phyloP scores from a whole-genome alignment of 2,329 filamentous ascomycete genomes.

The Blumeria graminis region DNA sequence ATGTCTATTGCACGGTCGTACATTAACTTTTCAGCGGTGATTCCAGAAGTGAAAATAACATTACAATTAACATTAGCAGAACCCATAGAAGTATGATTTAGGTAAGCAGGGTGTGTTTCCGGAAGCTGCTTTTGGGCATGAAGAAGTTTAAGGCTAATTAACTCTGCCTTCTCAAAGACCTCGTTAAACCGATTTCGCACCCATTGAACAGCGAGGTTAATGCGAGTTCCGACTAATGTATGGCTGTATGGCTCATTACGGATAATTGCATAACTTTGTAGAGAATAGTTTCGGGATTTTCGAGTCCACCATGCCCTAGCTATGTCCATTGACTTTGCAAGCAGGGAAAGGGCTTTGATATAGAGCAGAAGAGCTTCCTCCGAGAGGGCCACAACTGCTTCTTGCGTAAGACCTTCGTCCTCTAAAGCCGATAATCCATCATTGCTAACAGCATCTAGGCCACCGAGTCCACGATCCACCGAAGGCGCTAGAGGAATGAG shows the following conservation, averaged over 20 bases:
- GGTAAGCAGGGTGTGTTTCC: conserved; percentile 64
- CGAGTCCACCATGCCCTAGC: conserved; percentile 78
- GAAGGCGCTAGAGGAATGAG: conserved; percentile 74
- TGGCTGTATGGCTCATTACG: conserved; percentile 19
- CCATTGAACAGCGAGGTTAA: conserved; percentile 93
- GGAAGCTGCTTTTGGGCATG: conserved; percentile 71
- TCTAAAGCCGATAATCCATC: conserved; percentile 30
- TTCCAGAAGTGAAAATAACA: conserved; percentile 62
- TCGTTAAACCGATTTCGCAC: conserved; percentile 87
- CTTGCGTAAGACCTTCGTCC: conserved; percentile 56
- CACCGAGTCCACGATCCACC: conserved; percentile 43
- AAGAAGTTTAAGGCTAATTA: conserved; percentile 69
- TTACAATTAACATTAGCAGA: conserved; percentile 40
- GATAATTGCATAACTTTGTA: conserved; percentile 17
- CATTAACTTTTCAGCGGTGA: conserved; percentile 93
- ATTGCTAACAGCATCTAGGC: conserved; percentile 27
- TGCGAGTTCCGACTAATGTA: conserved; percentile 28
- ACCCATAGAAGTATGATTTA: conserved; percentile 40
- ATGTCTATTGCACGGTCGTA: conserved; percentile 94
- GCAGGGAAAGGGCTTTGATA: conserved; percentile 72
- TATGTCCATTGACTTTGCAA: conserved; percentile 90
- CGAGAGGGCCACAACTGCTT: conserved; percentile 66
- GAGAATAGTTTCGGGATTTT: conserved; percentile 41
- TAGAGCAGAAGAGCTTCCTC: conserved; percentile 92
- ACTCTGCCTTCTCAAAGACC: conserved; percentile 83